Percentiles rank a stretch among this genome's conserved stretches.
These are phyloP conservation scores for Biscogniauxia sp. DNA, from an alignment of 2,329 filamentous ascomycete genomes.

Conservation along the genomic window DNA sequence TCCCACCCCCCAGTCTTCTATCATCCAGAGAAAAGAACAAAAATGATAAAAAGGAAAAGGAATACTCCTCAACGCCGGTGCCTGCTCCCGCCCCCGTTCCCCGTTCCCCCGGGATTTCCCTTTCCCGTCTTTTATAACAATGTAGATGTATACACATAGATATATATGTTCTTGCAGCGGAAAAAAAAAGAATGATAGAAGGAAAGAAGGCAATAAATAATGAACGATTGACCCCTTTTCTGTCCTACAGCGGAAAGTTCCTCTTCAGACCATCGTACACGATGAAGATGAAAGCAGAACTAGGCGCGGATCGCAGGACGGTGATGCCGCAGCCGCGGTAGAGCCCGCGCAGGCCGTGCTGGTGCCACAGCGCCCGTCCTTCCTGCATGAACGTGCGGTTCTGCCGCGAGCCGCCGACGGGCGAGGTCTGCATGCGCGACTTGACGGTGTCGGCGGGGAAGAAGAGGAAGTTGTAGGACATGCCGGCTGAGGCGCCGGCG, in stretches of 20 bases:
- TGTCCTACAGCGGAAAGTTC: slow-evolving; percentile 51
- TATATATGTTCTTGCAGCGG: not conserved
- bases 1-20: not conserved
- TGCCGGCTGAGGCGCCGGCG: slow-evolving; percentile 82
- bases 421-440: slow-evolving; percentile 90
- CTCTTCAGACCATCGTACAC: slow-evolving; percentile 85
- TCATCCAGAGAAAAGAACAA: slow-evolving; percentile 4
- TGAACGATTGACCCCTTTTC: too few relatives aligned
- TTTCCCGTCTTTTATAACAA: slow-evolving; percentile 1
- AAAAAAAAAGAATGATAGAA: not conserved
- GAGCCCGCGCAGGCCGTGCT: slow-evolving; percentile 78
- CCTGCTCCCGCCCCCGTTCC: slow-evolving; percentile 1
- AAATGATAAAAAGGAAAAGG: slow-evolving; percentile 7
- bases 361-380: slow-evolving; percentile 70
- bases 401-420: slow-evolving; percentile 54
- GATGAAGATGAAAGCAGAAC: slow-evolving; percentile 97
- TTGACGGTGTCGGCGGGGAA: slow-evolving; percentile 98
- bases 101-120: slow-evolving; percentile 7
- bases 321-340: slow-evolving; percentile 97
- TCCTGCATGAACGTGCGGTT: slow-evolving; percentile 71
- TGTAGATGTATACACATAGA: not conserved
- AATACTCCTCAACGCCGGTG: slow-evolving; percentile 17
- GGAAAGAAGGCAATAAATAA: not conserved
- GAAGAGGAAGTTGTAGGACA: slow-evolving; percentile 95
- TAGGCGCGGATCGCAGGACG: slow-evolving; percentile 80